These are phyloP conservation scores for Aspergillus calidoustus DNA, from an alignment of 2,329 filamentous ascomycete species.

Conservation along the genomic window DNA sequence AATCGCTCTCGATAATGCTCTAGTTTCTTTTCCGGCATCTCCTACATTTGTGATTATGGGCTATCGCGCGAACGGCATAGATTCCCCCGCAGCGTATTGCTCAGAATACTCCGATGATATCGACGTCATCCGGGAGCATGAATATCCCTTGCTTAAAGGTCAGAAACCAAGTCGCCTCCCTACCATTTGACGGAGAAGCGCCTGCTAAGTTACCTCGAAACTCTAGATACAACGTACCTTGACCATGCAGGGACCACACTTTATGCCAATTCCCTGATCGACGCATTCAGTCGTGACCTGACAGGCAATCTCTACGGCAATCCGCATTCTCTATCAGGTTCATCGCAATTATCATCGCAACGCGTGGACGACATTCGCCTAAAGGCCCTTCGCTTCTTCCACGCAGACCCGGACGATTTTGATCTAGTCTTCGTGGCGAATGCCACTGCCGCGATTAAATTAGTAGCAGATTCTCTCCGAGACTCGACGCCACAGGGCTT, in stretches of 20 bases:
- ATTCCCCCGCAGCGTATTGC: slow-evolving; percentile 21
- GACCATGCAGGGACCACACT: slow-evolving; percentile 95
- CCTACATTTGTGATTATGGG: slow-evolving; percentile 7
- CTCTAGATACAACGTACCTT: slow-evolving; percentile 75
- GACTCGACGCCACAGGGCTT: slow-evolving; percentile 69
- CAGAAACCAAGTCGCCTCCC: slow-evolving; percentile 10
- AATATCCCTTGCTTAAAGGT: slow-evolving; percentile 54
- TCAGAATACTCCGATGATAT: slow-evolving; percentile 51
- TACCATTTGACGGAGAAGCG: not conserved
- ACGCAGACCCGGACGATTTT: slow-evolving; percentile 78
- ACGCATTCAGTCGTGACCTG: slow-evolving; percentile 79
- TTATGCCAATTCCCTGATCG: slow-evolving; percentile 79
- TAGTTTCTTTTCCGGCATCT: not conserved
- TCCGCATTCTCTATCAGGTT: slow-evolving; percentile 82
- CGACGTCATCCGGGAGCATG: slow-evolving; percentile 50
- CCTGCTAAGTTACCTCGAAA: not conserved
- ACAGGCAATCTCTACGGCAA: slow-evolving; percentile 82
- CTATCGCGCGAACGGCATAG: not conserved
- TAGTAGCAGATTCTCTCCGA: slow-evolving; percentile 78
- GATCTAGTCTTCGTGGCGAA: slow-evolving; percentile 92
- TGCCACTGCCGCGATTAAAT: slow-evolving; percentile 86
- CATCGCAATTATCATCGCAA: slow-evolving; percentile 76
- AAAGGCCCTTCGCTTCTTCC: slow-evolving; percentile 74
- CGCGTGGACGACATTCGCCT: slow-evolving; percentile 77
- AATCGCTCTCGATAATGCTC: slow-evolving; percentile 7